phyloP scores from a whole-genome alignment of 2,329 filamentous ascomycete genomes.

The Stemphylium lycopersici region DNA sequence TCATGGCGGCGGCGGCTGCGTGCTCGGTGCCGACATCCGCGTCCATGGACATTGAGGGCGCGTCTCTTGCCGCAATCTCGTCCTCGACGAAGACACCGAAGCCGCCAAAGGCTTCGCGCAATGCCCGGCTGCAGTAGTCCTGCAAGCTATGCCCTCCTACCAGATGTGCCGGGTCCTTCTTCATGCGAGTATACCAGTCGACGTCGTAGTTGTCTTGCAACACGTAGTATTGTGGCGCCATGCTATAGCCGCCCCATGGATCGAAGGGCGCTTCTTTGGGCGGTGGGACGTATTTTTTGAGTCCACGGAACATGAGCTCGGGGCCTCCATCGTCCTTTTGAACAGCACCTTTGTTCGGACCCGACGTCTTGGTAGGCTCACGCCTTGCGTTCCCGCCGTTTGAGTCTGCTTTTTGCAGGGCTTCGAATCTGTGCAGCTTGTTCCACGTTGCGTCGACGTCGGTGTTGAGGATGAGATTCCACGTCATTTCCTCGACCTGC shows the following conservation, averaged over 20 bases:
- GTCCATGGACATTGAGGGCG: constrained; percentile 43
- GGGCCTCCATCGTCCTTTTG: constrained; percentile 24
- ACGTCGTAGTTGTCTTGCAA: constrained; percentile 75
- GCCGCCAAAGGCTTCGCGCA: constrained; percentile 90
- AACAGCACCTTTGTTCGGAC: constrained; percentile 67
- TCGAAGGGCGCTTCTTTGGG: constrained; percentile 80
- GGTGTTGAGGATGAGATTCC: constrained; percentile 78
- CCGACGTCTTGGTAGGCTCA: constrained; percentile 25
- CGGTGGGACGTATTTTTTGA: constrained; percentile 69
- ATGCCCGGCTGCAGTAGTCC: constrained; percentile 79
- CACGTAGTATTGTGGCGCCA: constrained; percentile 70
- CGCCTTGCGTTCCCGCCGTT: constrained; percentile 53
- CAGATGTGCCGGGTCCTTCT: constrained; percentile 68
- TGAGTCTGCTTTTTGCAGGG: constrained; percentile 67
- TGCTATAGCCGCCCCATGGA: constrained; percentile 78
- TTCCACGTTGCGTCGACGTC: constrained; percentile 69
- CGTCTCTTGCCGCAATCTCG: constrained; percentile 59
- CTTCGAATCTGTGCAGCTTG: constrained; percentile 72
- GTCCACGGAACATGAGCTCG: constrained; percentile 73
- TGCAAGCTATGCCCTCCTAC: constrained; percentile 83
- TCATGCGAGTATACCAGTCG: constrained; percentile 71
- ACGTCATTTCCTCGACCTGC: constrained; percentile 86
- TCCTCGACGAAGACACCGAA: constrained; percentile 86
- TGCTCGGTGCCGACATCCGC: constrained; percentile 40
- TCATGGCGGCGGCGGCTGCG: constrained; percentile 57